A percentile compares a stretch with the other conserved stretches of the same genome.
Evolutionary conservation across 2,329 filamentous ascomycete genomes (phyloP).

Genomic region (Rhexocercosporidium sp.): DNA sequence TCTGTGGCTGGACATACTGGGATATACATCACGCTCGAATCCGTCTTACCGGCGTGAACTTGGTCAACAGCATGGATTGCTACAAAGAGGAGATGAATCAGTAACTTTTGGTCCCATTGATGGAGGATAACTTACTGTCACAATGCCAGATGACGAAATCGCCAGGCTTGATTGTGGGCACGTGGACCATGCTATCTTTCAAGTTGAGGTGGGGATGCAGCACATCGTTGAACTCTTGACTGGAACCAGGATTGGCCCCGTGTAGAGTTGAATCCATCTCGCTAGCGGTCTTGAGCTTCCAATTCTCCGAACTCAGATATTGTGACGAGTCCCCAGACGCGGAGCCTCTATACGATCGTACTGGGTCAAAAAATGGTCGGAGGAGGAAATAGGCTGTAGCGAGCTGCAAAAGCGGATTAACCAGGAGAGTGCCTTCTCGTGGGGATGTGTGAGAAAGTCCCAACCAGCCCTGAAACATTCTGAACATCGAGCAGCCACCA

Average conservation of each 20-base stretch:
- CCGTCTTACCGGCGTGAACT: slow-evolving; percentile 70
- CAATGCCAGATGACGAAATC: slow-evolving; percentile 72
- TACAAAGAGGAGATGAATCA: slow-evolving; percentile 4
- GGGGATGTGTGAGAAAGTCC: slow-evolving; percentile 76
- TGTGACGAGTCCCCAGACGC: slow-evolving; percentile 31
- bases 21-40: slow-evolving; percentile 89
- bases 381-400: slow-evolving; percentile 82
- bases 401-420: slow-evolving; percentile 78
- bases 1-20: slow-evolving; percentile 83
- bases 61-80: slow-evolving; percentile 78
- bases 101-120: not conserved
- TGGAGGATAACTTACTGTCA: slow-evolving; percentile 34
- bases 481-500: slow-evolving; percentile 82
- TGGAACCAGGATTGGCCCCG: slow-evolving; percentile 67
- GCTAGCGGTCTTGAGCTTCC: slow-evolving; percentile 54
- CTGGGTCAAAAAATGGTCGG: slow-evolving; percentile 74
- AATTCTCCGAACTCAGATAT: slow-evolving; percentile 62
- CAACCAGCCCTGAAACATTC: slow-evolving; percentile 91
- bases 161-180: slow-evolving; percentile 66
- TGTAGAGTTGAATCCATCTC: slow-evolving; percentile 66
- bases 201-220: slow-evolving; percentile 70
- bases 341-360: slow-evolving; percentile 34
- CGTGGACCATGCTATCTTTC: slow-evolving; percentile 65
- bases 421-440: slow-evolving; percentile 77
- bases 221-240: slow-evolving; percentile 64